Evolutionary conservation across 2,329 filamentous ascomycete genomes (phyloP).

Genomic region (Lasiodiplodia gonubiensis): DNA sequence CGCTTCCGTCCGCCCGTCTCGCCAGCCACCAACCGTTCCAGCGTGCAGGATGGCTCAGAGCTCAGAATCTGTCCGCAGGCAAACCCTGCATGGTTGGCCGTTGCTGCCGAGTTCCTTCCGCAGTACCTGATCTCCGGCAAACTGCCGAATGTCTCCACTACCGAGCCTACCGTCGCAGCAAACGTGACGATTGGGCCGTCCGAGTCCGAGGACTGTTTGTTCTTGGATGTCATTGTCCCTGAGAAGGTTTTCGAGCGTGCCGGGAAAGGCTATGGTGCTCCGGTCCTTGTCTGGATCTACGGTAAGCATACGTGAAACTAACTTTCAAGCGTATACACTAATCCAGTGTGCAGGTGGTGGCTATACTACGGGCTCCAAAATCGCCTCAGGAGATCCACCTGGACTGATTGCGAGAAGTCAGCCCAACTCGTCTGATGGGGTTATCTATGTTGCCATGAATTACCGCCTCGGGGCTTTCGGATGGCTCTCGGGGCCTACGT

Average conservation of each 20-base stretch:
- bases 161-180: neutral
- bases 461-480: conserved; percentile 53
- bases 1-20: conserved; percentile 57
- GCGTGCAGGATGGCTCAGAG: conserved; percentile 54
- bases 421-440: conserved; percentile 35
- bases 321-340: conserved; percentile 38
- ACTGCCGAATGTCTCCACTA: conserved; percentile 37
- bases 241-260: conserved; percentile 41
- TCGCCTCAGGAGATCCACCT: conserved; percentile 41
- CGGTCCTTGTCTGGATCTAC: conserved; percentile 52
- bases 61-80: conserved; percentile 27
- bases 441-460: conserved; percentile 58
- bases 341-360: too few species aligned
- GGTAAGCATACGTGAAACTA: conserved; percentile 38
- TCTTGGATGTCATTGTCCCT: conserved; percentile 49
- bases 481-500: conserved; percentile 42
- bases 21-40: conserved; percentile 51
- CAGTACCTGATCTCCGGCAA: conserved; percentile 46
- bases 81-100: neutral
- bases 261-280: conserved; percentile 38
- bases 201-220: conserved; percentile 46
- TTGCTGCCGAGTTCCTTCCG: conserved; percentile 1
- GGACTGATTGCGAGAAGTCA: conserved; percentile 45
- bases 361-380: conserved; percentile 50
- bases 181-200: neutral